phyloP scores from a whole-genome alignment of 176 grass and related monocot species.

The Oryza meridionalis region DNA sequence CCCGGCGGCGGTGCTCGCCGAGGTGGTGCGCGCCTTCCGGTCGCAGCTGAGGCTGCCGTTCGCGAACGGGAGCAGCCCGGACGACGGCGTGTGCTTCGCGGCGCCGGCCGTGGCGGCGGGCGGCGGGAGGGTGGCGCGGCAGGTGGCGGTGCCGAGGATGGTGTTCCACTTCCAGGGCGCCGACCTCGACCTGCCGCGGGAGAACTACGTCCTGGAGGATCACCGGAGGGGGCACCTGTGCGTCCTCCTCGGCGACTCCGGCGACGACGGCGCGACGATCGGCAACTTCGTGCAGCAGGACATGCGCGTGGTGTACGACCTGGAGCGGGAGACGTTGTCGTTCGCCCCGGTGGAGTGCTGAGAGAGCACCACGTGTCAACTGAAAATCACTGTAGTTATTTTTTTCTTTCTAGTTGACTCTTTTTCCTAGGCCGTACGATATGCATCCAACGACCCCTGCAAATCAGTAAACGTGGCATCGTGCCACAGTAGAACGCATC shows the following conservation, averaged over 20 bases:
- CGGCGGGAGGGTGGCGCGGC: not conserved
- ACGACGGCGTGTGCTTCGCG: constrained; percentile 59
- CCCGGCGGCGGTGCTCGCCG: constrained; percentile 31
- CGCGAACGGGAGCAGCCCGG: not conserved
- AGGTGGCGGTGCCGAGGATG: constrained; percentile 58
- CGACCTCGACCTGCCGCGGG: constrained; percentile 54
- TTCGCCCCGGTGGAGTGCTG: constrained; percentile 50
- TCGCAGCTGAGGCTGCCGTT: constrained; percentile 46
- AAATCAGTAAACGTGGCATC: not conserved
- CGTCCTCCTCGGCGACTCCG: constrained; percentile 47
- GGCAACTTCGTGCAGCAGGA: constrained; percentile 49
- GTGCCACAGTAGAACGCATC: not conserved
- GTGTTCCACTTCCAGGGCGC: constrained; percentile 68
- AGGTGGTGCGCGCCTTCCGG: constrained; percentile 45
- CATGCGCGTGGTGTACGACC: constrained; percentile 54
- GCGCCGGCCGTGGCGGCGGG: not conserved
- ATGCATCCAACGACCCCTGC: not conserved
- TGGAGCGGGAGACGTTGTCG: constrained; percentile 50
- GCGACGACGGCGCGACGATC: constrained; percentile 36
- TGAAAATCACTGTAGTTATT: not conserved
- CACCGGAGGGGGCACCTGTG: constrained; percentile 41
- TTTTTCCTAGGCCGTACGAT: not conserved
- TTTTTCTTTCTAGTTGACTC: not conserved
- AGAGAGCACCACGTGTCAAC: not conserved
- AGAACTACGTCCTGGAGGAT: constrained; percentile 57